Percentiles rank a stretch among this genome's conserved stretches.
Conservation (phyloP, 257 asterid species). For the Solanum chilense region DNA sequence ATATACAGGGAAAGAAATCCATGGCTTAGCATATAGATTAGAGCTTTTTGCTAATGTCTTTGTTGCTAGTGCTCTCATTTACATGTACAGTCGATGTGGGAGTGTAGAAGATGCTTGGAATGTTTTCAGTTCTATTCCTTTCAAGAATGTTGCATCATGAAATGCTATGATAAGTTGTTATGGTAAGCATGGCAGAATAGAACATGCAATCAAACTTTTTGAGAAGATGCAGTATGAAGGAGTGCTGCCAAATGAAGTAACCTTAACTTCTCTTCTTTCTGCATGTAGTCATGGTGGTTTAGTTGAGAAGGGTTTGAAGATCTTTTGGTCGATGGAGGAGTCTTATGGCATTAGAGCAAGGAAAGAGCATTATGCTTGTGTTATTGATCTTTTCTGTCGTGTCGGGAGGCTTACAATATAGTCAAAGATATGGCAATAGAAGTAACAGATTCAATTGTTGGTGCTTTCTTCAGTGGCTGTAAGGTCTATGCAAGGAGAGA, state of each 20-base stretch:
- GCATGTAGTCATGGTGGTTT: slow-evolving; percentile 55
- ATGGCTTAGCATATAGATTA: slow-evolving; percentile 34
- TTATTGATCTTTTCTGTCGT: slow-evolving; percentile 49
- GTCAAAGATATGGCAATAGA: slow-evolving; percentile 23
- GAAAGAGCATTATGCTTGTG: slow-evolving; percentile 39
- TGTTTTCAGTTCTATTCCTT: slow-evolving; percentile 18
- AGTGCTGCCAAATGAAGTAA: slow-evolving; percentile 34
- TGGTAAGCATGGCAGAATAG: slow-evolving; percentile 53
- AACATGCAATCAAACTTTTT: slow-evolving; percentile 27
- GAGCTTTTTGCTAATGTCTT: slow-evolving; percentile 30
- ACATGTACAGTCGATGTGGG: slow-evolving; percentile 63
- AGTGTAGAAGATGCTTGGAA: slow-evolving; percentile 23
- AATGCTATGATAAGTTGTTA: slow-evolving; percentile 61
- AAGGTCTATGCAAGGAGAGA: slow-evolving; percentile 45
- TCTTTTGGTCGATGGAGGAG: slow-evolving; percentile 23
- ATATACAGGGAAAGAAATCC: slow-evolving; percentile 36
- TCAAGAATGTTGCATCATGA: slow-evolving; percentile 43
- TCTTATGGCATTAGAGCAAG: slow-evolving; percentile 20
- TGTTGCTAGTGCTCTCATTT: slow-evolving; percentile 49
- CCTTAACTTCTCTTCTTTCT: slow-evolving; percentile 32
- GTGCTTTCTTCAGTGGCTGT: slow-evolving; percentile 61
- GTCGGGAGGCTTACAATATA: slow-evolving; percentile 25
- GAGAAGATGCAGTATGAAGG: slow-evolving; percentile 36
- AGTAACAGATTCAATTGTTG: slow-evolving; percentile 22
- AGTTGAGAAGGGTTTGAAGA: slow-evolving; percentile 34